Conservation (phyloP, 2,329 filamentous ascomycete genomes). For the Colletotrichum orchidophilum region DNA sequence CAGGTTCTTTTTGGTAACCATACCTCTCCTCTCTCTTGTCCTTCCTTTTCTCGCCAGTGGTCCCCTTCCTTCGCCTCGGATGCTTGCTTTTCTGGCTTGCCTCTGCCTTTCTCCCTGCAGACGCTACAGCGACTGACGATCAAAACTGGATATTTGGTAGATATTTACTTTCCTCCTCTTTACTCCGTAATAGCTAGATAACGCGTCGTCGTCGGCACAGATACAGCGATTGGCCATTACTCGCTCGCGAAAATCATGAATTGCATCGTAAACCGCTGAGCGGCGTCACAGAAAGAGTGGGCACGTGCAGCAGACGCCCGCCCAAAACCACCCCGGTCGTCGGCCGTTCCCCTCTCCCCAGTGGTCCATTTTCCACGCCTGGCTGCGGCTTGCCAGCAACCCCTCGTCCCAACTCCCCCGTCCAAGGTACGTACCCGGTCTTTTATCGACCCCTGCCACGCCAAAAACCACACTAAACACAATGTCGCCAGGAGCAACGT, state of each 20-base stretch:
- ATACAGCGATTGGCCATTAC: not conserved
- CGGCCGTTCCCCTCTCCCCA: not conserved
- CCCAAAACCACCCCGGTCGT: constrained; percentile 6
- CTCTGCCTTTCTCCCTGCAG: constrained; percentile 17
- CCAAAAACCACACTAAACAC: constrained; percentile 24
- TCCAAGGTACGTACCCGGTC: not conserved
- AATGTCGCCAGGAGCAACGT: constrained; percentile 34
- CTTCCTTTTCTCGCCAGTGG: not conserved
- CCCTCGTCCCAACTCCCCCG: constrained; percentile 17
- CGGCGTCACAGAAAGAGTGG: constrained; percentile 29
- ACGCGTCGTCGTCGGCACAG: not conserved
- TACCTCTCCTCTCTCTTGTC: not conserved
- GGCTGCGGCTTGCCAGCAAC: constrained; percentile 5
- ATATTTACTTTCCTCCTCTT: no score
- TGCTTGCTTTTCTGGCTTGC: constrained; percentile 22
- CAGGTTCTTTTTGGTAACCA: constrained; percentile 19
- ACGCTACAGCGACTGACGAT: not conserved
- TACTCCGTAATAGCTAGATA: no score
- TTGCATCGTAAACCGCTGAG: constrained; percentile 6
- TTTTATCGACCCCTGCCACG: constrained; percentile 8
- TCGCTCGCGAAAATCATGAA: not conserved
- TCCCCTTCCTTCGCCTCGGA: not conserved
- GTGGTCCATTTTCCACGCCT: not conserved
- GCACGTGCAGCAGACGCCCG: constrained; percentile 27
- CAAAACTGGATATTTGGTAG: not conserved